These are phyloP conservation scores for Platanthera guangdongensis DNA, from an alignment of 106 monocot species.

Conservation along the genomic window DNA sequence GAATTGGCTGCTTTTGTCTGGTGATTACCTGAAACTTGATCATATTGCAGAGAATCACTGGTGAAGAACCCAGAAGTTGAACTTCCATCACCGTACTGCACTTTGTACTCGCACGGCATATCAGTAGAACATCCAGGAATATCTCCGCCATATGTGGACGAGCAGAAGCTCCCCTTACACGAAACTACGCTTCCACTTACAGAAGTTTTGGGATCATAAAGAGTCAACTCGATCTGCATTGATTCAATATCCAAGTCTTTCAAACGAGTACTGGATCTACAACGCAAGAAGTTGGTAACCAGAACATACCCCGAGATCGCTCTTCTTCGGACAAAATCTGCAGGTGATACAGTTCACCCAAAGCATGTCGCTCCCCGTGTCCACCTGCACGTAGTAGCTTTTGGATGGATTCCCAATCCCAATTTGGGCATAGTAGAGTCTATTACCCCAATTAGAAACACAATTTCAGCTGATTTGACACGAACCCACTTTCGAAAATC, in stretches of 20 bases:
- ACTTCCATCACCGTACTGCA: conserved; percentile 88
- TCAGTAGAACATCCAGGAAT: conserved; percentile 30
- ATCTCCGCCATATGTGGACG: conserved; percentile 24
- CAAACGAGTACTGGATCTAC: background rate
- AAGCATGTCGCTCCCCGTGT: conserved; percentile 19
- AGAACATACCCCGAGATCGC: conserved; percentile 16
- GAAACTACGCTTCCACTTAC: conserved; percentile 33
- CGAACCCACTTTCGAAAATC: background rate
- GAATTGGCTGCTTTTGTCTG: conserved; percentile 51
- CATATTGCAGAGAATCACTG: conserved; percentile 48
- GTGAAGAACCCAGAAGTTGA: conserved; percentile 60
- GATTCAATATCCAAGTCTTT: background rate
- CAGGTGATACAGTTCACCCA: conserved; percentile 21
- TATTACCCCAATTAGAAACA: conserved; percentile 1
- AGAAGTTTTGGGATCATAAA: conserved; percentile 66
- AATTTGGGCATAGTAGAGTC: conserved; percentile 21
- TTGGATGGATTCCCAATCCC: conserved; percentile 17
- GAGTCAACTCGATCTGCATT: conserved; percentile 53
- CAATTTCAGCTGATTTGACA: background rate
- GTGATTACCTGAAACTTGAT: conserved; percentile 55
- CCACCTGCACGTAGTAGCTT: conserved; percentile 21
- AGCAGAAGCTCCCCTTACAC: conserved; percentile 58
- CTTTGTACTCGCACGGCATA: conserved; percentile 51
- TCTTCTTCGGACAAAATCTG: conserved; percentile 14
- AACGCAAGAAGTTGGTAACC: background rate